Base-by-base conservation (phyloP, 2,329 filamentous ascomycete species). In the Onygenales sp. region DNA sequence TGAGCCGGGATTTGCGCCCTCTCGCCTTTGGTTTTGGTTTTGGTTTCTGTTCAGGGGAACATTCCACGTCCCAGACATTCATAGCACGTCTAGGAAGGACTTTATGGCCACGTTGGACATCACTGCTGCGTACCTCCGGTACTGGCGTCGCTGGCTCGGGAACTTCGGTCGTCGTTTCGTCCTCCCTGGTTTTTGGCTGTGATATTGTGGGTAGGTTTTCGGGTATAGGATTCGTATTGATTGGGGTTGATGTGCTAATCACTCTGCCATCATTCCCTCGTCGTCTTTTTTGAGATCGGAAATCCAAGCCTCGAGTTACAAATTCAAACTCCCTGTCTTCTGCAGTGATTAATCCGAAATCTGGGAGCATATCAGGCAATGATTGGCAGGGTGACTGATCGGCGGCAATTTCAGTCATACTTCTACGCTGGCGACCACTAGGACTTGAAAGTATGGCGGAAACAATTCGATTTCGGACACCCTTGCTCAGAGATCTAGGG, bases 321-420 rank as follows among this genome's bases (percentile, higher is more conserved):
- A 63, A 61, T 39, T 64, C 65, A 53, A 72, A 73, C 17, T 72
- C 66, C 14, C 61, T 59, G 53, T 75, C 72, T 1, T 74, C 72
- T 3, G 61, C 64, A 1, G 65, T 70, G 33, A 75, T 59, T 9
- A 75, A 60, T 36, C 65, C 64, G 47, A 67, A 62, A 27, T 61
- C 60, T 33, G 60, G 61, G 11, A 58, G 61, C 48, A 66, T 61
- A 47, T 69, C 52, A n/a, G 60, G 56, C 10, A 50, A 35, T 10
- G 52, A 43, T 41, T 55, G 56, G 14, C 55, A 64, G 5, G 72
- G 72, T 3, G 72, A 73, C 45, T 64, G 62, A 50, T 73, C 71
- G 1, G 67, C 64, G 27, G 71, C 71, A 58, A 76, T 73, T 33
- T 73, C 67, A 10, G 71, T 69, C 51, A 73, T 61, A 49, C 64